Base-by-base conservation (phyloP, 768 basidiomycete species). In the Leucocoprinus leucothites region DNA sequence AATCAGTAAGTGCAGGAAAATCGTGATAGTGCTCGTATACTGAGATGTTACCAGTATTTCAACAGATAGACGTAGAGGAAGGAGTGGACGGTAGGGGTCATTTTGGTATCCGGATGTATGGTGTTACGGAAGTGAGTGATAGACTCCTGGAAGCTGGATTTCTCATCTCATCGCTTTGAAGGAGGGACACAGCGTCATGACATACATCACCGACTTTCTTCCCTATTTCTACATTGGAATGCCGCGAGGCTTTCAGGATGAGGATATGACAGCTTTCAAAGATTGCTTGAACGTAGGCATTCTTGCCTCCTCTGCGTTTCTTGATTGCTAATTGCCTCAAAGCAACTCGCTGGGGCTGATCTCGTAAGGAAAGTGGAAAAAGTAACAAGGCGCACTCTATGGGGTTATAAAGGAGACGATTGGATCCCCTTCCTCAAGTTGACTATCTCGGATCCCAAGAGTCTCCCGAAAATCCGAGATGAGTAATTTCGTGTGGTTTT, bases 141-240 rank as follows among this genome's bases (percentile, higher is more conserved):
- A 44, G 36, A 3, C 2, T 52, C 16, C 45, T 50, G 26, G 11
- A 28, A 1, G 5, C 22, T 35, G 14, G 26, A 19, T 35, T 19
- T 7, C 19, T 48, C 18, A 35, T 48, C 3, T 1, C 11, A 31
- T 54, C 40, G 28, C 28, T 38, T 14, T 21, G 16, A 56, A 95
- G 90, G 78, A 74, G 1, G 96, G 96, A 0, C 82, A 98, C 66
- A 98, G 95, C 54, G 90, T 98, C 1, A 78, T 98, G 14, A 87
- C 86, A 2, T 82, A 88, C 58, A 79, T 99, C 48, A 85, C 79
- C 1, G 84, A 85, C 31, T 98, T 97, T 66, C 69, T 84, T 47
- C 96, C 97, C 0, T 98, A 99, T 69, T 97, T 99, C 70, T 99
- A 94, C 63, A 72, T 98, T 40, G 78, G 91, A 2, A 82, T 87